phyloP scores from a whole-genome alignment of 2,329 filamentous ascomycete species.

The Ambrosiella beaveri region DNA sequence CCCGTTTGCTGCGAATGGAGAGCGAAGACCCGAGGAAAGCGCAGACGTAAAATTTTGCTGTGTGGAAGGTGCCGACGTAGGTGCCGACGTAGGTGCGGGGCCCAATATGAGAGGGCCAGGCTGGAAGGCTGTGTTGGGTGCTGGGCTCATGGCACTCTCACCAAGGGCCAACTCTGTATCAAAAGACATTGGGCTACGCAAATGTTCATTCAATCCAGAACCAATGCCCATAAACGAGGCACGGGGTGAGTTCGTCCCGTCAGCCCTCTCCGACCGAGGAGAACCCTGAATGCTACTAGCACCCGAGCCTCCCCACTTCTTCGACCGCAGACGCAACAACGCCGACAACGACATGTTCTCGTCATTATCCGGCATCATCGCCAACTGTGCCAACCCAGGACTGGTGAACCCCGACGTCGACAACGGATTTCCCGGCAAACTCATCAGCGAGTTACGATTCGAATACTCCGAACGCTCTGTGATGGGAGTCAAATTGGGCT shows the following conservation, averaged over 20 bases:
- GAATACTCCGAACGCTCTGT: slow-evolving; percentile 93
- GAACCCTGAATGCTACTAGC: slow-evolving; percentile 42
- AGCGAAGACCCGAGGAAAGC: neutral
- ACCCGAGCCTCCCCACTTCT: slow-evolving; percentile 68
- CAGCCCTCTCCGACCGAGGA: slow-evolving; percentile 31
- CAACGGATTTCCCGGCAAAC: slow-evolving; percentile 38
- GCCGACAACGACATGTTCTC: slow-evolving; percentile 56
- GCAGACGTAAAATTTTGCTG: neutral
- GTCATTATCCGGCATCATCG: slow-evolving; percentile 38
- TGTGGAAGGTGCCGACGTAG: neutral
- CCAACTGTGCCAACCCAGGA: slow-evolving; percentile 62
- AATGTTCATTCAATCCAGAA: slow-evolving; percentile 7
- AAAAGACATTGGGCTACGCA: neutral
- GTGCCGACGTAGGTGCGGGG: neutral
- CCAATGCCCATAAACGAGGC: slow-evolving; percentile 6
- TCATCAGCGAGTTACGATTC: slow-evolving; percentile 80
- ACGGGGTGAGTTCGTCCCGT: slow-evolving; percentile 27
- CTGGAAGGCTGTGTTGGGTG: neutral
- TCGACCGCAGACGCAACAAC: slow-evolving; percentile 53
- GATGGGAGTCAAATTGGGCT: slow-evolving; percentile 89
- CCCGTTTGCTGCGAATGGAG: neutral
- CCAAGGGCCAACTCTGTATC: neutral
- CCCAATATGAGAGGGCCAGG: neutral
- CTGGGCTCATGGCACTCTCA: neutral
- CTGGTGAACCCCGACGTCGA: slow-evolving; percentile 35